Evolutionary conservation across 495 filamentous ascomycete species (phyloP), one percentile per base, ranked within the genome.

Genomic region (Evernia prunastri): DNA sequence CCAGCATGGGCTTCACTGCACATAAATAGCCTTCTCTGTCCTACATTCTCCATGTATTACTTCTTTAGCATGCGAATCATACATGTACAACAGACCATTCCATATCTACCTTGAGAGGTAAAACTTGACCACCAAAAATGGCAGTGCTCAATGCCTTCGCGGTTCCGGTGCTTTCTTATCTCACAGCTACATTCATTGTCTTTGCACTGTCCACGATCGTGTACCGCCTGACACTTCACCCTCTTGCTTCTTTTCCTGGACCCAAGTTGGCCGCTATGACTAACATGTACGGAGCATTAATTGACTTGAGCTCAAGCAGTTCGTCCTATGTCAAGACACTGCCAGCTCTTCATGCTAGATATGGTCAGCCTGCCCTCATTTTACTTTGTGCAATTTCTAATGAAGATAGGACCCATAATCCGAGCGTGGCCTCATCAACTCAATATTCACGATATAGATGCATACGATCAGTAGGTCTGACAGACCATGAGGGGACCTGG

Each of bases 171-270:
- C 40, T 43, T 20, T 17, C 20, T 3, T 43, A 20, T 10, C 3
- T 43, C 17, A 18, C 40, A 20, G 40, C 40, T 43, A 18, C 40
- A 17, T 10, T 43, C 40, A 8, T 20, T 43, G 18, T 20, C 18
- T 43, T 5, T 20, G 5, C 20, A 43, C 3, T 43, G 3, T 15
- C 40, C 31, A 58, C 37, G 29, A 58, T 61, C 33, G 13, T 75
- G 25, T 75, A 72, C 42, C 57, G 67, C n/a, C 37, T 74, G n/a
- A 43, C 40, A 43, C 43, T 76, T 1, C 72, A 73, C 57, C 73
- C 73, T 25, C 56, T 74, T 40, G 61, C 68, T n/a, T 37, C 39
- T 13, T 75, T 75, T 45, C 74, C 73, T 17, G 73, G 74, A 6
- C 73, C 73, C 2, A 61, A 63, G 17, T 43, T 58, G 6, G 74